A percentile compares a stretch with the other conserved stretches of the same genome.
Conservation (phyloP, 23 red algal genomes). For the Gracilaria domingensis region DNA sequence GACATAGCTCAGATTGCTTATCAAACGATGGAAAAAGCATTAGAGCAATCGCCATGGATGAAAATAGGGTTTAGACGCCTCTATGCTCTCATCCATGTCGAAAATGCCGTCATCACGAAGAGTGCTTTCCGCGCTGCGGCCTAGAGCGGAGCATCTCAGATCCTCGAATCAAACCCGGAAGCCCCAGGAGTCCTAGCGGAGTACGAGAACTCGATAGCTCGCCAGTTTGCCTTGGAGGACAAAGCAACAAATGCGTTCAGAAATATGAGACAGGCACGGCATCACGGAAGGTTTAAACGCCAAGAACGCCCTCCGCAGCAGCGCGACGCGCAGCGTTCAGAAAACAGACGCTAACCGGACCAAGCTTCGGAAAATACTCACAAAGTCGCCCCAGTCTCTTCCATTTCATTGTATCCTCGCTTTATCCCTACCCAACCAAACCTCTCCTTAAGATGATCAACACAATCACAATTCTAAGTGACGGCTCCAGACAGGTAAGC, state of each 20-base stretch:
- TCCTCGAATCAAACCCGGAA: neutral
- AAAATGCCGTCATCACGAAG: slow-evolving; percentile 1
- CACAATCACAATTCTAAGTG: too few species aligned
- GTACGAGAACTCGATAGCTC: neutral
- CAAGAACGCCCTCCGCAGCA: too few species aligned
- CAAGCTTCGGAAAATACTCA: too few species aligned
- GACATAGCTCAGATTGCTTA: neutral
- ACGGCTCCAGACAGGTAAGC: too few species aligned
- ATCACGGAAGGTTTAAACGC: too few species aligned
- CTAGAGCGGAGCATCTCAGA: neutral
- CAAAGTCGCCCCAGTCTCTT: too few species aligned
- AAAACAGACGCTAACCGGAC: too few species aligned
- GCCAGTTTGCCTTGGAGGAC: neutral
- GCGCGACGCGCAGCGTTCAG: too few species aligned
- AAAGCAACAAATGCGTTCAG: slow-evolving; percentile 1
- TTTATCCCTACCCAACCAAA: too few species aligned
- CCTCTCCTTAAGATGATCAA: too few species aligned
- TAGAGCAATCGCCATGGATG: neutral
- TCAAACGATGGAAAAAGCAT: neutral
- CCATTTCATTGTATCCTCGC: too few species aligned
- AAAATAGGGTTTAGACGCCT: neutral
- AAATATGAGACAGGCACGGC: neutral
- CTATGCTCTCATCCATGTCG: too few species aligned
- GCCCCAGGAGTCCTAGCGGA: neutral
- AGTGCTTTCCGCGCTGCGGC: neutral